Evolutionary conservation across 306 rosid species (phyloP), one percentile per base, ranked within the genome.

Genomic region (Oxytropis ochrocephala): DNA sequence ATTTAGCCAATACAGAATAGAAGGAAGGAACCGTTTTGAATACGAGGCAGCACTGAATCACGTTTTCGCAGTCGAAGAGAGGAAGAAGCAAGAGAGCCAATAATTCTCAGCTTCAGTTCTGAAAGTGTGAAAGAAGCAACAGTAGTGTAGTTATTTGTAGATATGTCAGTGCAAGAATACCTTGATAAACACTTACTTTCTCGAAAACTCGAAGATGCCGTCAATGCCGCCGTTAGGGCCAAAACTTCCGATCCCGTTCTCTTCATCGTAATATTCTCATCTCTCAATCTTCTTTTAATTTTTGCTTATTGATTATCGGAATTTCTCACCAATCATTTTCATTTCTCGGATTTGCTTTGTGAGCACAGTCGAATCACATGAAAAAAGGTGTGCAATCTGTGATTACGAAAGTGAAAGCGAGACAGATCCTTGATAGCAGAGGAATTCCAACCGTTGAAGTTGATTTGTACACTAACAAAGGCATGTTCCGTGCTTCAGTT

Each of bases 361-460:
- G 52, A 54, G 14, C 17, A 0, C 83, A 91, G 97, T 89, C 97
- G 65, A 84, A 82, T 83, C 96, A 87, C 81, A 78, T 91, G 97
- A 82, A 48, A 62, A 91, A 85, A 79, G 67, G 91, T 48, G 85
- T 89, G 44, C 83, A 91, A 51, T 87, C 96, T 1, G 88, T 85
- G 70, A 91, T 91, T 44, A 91, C 82, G 17, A 94, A 78, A 76
- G 75, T 90, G 10, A 94, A 81, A 76, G 99, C 97, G 27, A 82
- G 99, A 64, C 99, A 94, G 89, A 91, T 94, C 78, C 95, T 94
- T 4, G 99, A 94, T 66, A 94, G 99, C 79, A 84, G 99, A 83
- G 99, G 99, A 53, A 82, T 87, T 83, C 97, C 99, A 2, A 94
- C 99, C 4, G 95, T 94, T 36, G 99, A 94, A 80, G 97, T 89